A percentile compares a stretch with the other conserved stretches of the same genome.
phyloP scores from a whole-genome alignment of 2,329 filamentous ascomycete species.

The Alternaria alternata region DNA sequence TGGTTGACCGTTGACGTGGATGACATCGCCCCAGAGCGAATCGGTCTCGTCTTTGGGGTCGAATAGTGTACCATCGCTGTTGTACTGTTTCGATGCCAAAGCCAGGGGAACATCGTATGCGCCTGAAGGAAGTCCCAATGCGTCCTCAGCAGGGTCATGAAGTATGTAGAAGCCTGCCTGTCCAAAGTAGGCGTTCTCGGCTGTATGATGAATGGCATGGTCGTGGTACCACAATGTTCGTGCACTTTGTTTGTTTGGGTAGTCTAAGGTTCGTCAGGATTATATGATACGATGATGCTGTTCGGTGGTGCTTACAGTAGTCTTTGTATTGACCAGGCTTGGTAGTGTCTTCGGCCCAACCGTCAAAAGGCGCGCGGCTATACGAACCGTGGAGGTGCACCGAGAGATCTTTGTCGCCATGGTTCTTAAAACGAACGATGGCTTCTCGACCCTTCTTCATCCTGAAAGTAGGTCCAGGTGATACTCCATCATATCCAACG shows the following conservation, averaged over 20 bases:
- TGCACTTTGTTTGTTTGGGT: slow-evolving; percentile 63
- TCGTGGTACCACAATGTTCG: slow-evolving; percentile 66
- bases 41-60: slow-evolving; percentile 57
- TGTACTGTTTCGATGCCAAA: slow-evolving; percentile 63
- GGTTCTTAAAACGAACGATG: slow-evolving; percentile 65
- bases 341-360: slow-evolving; percentile 65
- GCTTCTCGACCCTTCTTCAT: slow-evolving; percentile 60
- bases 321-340: slow-evolving; percentile 62
- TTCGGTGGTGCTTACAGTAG: slow-evolving; percentile 30
- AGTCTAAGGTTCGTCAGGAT: slow-evolving; percentile 50
- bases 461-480: slow-evolving; percentile 63
- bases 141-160: slow-evolving; percentile 60
- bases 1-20: slow-evolving; percentile 67
- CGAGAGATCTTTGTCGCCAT: slow-evolving; percentile 56
- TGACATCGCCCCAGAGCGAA: slow-evolving; percentile 64
- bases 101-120: slow-evolving; percentile 65
- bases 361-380: slow-evolving; percentile 58
- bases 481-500: slow-evolving; percentile 65
- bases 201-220: slow-evolving; percentile 57
- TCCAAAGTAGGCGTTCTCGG: slow-evolving; percentile 66
- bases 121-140: slow-evolving; percentile 61
- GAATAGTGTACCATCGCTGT: slow-evolving; percentile 60
- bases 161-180: slow-evolving; percentile 67
- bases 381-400: slow-evolving; percentile 66
- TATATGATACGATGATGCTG: not conserved